phyloP scores from a whole-genome alignment of 805 yeast genomes.

The Cyberlindnera sargentensis region DNA sequence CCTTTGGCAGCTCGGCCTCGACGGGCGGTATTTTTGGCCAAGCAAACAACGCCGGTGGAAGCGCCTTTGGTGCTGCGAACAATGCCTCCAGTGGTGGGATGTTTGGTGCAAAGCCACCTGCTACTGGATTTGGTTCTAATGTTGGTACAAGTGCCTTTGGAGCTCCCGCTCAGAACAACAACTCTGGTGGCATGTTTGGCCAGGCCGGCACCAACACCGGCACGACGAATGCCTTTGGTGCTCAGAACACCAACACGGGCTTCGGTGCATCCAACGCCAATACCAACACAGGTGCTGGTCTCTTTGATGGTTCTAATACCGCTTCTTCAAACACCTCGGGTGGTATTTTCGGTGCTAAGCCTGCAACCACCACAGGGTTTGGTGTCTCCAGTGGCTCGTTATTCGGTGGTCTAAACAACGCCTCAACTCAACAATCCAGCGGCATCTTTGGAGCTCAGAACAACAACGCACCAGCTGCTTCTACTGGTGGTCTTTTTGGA shows the following conservation, averaged over 20 bases:
- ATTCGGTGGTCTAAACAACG: not conserved
- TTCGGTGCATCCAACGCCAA: not conserved
- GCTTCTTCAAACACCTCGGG: conserved; percentile 6
- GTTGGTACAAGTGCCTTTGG: conserved; percentile 20
- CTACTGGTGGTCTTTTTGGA: conserved; percentile 24
- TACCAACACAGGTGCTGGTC: conserved; percentile 29
- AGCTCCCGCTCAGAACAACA: conserved; percentile 1
- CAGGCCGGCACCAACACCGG: not conserved
- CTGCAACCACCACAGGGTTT: conserved; percentile 11
- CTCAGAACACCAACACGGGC: not conserved
- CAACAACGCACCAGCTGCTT: not conserved
- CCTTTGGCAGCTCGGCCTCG: conserved; percentile 19
- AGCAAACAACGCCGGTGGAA: conserved; percentile 2
- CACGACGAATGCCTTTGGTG: conserved; percentile 3
- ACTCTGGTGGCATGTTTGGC: conserved; percentile 1
- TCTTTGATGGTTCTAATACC: conserved; percentile 33
- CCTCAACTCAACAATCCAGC: not conserved
- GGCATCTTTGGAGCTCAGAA: conserved; percentile 12
- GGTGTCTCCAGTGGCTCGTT: conserved; percentile 14
- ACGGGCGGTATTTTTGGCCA: conserved; percentile 19
- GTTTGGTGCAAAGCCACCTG: conserved; percentile 9
- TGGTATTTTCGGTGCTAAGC: conserved; percentile 4
- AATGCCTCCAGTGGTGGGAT: conserved; percentile 1
- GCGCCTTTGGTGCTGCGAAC: conserved; percentile 11
- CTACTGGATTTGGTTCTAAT: conserved; percentile 19